Evolutionary conservation across 2,329 filamentous ascomycete genomes (phyloP), one percentile per base, ranked within the genome.

Genomic region (Camillea tinctor): DNA sequence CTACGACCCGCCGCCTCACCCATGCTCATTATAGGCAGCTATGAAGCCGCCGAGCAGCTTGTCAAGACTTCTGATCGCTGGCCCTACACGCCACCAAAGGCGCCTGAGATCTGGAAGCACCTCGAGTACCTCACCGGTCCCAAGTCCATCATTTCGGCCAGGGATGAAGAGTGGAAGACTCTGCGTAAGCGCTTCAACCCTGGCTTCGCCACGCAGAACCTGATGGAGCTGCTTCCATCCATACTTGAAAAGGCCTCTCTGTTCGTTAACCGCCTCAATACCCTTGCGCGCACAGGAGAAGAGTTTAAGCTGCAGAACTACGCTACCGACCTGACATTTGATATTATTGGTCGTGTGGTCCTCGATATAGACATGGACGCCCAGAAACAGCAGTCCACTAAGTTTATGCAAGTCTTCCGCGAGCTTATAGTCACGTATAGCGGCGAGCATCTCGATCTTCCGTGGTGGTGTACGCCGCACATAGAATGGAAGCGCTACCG

Each of bases 151-250:
- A 51, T 69, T 2, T 20, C 4, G n/a, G 11, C 66, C 55, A 51
- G 70, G 50, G 68, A 64, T 3, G 71, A 74, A 5, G 62, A 70
- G 11, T 76, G 73, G 72, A 75, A 73, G 59, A 57, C 56, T 1
- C 55, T 71, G 9, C 72, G 76, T n/a, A 75, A 72, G 58, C 67
- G 71, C 23, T 75, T 73, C 64, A 77, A 74, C 61, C 73, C 72
- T 0, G 76, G 74, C 0, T 79, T 78, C 54, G 72, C 76, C 0
- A 74, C 73, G 1, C 72, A 75, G 56, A 73, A 78, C 36, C 67
- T 79, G n/a, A 70, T 76, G 60, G 72, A 68, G 3, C 65, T 77
- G 1, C 59, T 78, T 55, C 75, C 74, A 0, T 63, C 64, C 44
- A 74, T 77, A 52, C 54, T 76, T n/a, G 73, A 76, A 36, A 77